Evolutionary conservation across 192 early-diverging fungal genomes (phyloP), one percentile per base, ranked within the genome.

Genomic region (Coemansia sp.): DNA sequence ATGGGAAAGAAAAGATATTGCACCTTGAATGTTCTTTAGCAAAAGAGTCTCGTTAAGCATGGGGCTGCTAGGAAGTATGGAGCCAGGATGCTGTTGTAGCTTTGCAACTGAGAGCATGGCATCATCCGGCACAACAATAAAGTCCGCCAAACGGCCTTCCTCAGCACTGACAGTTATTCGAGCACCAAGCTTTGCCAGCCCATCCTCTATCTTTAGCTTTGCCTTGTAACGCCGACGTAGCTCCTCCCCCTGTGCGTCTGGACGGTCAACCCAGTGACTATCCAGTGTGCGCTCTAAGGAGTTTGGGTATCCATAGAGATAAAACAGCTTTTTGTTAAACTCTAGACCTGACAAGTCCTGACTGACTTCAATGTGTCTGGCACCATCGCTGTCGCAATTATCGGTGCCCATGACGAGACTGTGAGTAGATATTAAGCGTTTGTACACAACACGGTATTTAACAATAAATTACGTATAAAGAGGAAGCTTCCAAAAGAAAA

Each of bases 221-320:
- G 69, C 69, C 48, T 62, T 55, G 39, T 67, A 52, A 12, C 62
- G 65, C 48, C 75, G 64, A 3, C 75, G 69, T n/a, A 77, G 52
- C 42, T 71, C 69, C 55, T 77, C 75, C 41, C 65, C 69, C 26
- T 68, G 69, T 13, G 69, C 75, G 60, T 71, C 69, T n/a, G 75
- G 19, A 7, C 39, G 41, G 19, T 77, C 68, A 42, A 77, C 68
- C 67, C 36, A 65, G 4, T 46, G 42, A 10, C 46, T 21, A 1
- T 52, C 62, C n/a, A 47, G 37, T 11, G 63, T 54, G 37, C 39
- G 5, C 13, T 67, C 52, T 2, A 37, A 41, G 13, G 60, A 19
- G 8, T n/a, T 12, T 22, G 75, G 68, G 52, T 69, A 77, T 6
- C 75, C 69, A 51, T 68, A 65, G 15, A 77, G 48, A 40, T 68